A percentile compares a stretch with the other conserved stretches of the same genome.
phyloP scores from a whole-genome alignment of 306 rosid genomes.

The Carpinus viminea region DNA sequence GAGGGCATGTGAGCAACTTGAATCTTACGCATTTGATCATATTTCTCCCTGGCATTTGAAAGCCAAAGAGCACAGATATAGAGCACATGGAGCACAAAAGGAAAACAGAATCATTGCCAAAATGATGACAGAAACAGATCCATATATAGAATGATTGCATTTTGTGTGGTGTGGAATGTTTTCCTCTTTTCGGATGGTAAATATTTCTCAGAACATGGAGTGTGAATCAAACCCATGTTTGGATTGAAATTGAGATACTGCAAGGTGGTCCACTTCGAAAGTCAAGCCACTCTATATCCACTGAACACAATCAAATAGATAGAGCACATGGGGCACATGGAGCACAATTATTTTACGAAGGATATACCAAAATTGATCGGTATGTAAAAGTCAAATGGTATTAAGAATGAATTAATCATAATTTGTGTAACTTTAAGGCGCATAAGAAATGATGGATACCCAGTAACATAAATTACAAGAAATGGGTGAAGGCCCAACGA shows the following conservation, averaged over 20 bases:
- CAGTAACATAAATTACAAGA: conserved; percentile 28
- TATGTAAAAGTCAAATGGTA: not conserved
- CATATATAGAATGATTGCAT: not conserved
- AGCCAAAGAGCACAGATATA: too few relatives aligned
- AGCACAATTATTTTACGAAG: not conserved
- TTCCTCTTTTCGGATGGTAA: too few relatives aligned
- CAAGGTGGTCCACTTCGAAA: too few relatives aligned
- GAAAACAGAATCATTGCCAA: not conserved
- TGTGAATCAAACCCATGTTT: too few relatives aligned
- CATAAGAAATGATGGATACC: not conserved
- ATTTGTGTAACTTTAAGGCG: not conserved
- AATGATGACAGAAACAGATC: not conserved
- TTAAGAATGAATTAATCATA: conserved; percentile 4
- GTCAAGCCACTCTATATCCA: not conserved
- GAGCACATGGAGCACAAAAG: too few relatives aligned
- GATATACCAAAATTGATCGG: not conserved
- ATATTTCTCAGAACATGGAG: too few relatives aligned
- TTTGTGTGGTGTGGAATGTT: not conserved
- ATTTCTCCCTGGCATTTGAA: too few relatives aligned
- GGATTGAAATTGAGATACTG: too few relatives aligned
- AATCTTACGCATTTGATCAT: too few relatives aligned
- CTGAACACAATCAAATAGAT: not conserved
- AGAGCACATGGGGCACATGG: too few relatives aligned
- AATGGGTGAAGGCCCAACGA: not conserved
- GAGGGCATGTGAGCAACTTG: too few relatives aligned